A percentile compares a stretch with the other conserved stretches of the same genome.
These are phyloP conservation scores for Bolboschoenus planiculmis DNA, from an alignment of 176 grass and related monocot genomes.

Conservation along the genomic window DNA sequence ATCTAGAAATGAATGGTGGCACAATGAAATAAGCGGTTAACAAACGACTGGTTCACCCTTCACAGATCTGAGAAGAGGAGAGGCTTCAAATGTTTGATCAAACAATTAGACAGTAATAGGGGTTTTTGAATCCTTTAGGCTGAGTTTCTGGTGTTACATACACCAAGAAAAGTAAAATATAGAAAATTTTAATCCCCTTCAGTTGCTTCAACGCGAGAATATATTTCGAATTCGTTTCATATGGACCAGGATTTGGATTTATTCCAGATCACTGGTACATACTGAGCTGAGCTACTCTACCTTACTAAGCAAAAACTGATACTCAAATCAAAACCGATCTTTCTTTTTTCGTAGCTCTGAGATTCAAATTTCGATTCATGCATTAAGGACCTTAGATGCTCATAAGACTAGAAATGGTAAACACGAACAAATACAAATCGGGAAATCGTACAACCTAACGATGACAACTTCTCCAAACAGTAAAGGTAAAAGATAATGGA, in stretches of 20 bases:
- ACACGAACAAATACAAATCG: background rate
- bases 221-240: background rate
- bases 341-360: background rate
- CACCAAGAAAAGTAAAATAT: background rate
- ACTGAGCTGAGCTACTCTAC: background rate
- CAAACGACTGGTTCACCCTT: background rate
- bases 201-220: background rate
- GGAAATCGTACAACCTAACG: background rate
- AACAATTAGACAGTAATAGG: background rate
- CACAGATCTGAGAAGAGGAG: background rate
- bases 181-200: background rate
- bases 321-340: background rate
- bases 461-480: background rate
- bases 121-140: background rate
- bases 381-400: background rate
- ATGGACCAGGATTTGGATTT: background rate
- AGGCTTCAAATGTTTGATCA: background rate
- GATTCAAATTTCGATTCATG: background rate
- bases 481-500: background rate
- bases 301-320: background rate
- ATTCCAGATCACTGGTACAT: background rate
- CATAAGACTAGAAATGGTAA: background rate
- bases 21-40: background rate
- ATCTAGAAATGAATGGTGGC: background rate
- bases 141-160: background rate